Evolutionary conservation across 208 protist species (phyloP).

Genomic region (Leishmania amazonensis): DNA sequence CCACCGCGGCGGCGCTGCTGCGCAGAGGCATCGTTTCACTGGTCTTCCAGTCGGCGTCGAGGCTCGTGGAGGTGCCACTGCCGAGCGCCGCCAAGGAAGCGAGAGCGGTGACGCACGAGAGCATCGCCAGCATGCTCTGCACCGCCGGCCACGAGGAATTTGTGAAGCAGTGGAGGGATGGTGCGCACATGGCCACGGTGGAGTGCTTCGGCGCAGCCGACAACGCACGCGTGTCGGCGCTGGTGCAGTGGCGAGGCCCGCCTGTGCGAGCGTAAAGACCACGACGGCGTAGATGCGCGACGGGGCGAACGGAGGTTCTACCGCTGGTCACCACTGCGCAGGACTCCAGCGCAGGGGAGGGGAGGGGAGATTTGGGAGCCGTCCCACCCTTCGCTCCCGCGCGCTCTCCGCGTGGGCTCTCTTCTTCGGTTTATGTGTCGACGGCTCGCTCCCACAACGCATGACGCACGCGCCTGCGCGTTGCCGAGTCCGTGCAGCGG

Average conservation of each 20-base stretch:
- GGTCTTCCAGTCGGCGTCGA: slow-evolving; percentile 9
- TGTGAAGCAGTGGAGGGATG: slow-evolving; percentile 12
- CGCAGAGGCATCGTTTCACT: slow-evolving; percentile 11
- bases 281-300: not conserved
- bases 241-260: slow-evolving; percentile 21
- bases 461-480: not conserved
- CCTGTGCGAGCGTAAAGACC: not conserved
- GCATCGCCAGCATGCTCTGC: slow-evolving; percentile 5
- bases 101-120: not conserved
- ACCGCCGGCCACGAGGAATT: slow-evolving; percentile 12
- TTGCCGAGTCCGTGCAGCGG: not conserved
- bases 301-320: not conserved
- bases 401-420: not conserved
- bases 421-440: not conserved
- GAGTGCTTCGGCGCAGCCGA: slow-evolving; percentile 27
- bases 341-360: not conserved
- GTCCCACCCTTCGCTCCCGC: too few species aligned
- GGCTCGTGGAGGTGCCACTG: slow-evolving; percentile 15
- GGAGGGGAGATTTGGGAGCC: too few species aligned
- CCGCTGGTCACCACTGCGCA: not conserved
- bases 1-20: slow-evolving; percentile 3
- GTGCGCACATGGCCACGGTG: slow-evolving; percentile 3
- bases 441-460: not conserved
- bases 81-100: not conserved
- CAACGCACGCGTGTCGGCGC: slow-evolving; percentile 17